Evolutionary conservation across 176 grass and related monocot genomes (phyloP).

Genomic region (Chloris gayana): DNA sequence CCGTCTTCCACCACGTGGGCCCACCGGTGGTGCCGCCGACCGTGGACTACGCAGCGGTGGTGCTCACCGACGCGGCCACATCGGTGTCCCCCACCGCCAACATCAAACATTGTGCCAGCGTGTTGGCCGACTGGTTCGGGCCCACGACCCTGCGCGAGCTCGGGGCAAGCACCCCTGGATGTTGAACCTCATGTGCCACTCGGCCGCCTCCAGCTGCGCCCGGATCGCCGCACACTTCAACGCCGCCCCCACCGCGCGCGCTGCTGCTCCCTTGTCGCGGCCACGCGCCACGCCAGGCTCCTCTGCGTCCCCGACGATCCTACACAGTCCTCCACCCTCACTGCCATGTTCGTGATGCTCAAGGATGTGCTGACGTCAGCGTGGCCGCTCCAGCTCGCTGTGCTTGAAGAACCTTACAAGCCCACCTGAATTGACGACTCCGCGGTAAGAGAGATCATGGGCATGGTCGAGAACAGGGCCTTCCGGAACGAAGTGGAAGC

Average conservation of each 20-base stretch:
- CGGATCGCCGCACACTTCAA: conserved; percentile 80
- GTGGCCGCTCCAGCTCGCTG: conserved; percentile 53
- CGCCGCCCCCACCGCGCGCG: conserved; percentile 43
- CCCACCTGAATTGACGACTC: conserved; percentile 65
- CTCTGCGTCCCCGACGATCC: no score
- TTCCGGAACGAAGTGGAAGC: conserved; percentile 80
- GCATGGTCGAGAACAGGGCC: conserved; percentile 58
- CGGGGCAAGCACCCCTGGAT: conserved; percentile 70
- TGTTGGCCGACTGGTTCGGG: conserved; percentile 78
- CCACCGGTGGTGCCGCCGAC: conserved; percentile 38
- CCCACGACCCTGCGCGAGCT: conserved; percentile 63
- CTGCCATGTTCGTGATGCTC: conserved; percentile 50
- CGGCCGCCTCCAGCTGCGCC: conserved; percentile 48
- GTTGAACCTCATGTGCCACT: conserved; percentile 76
- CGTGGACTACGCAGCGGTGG: conserved; percentile 59
- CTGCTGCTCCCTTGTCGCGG: conserved; percentile 72
- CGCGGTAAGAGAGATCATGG: conserved; percentile 50
- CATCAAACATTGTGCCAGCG: conserved; percentile 64
- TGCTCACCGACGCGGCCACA: conserved; percentile 55
- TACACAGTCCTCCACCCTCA: no score
- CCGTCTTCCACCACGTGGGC: conserved; percentile 65
- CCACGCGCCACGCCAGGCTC: conserved; percentile 50
- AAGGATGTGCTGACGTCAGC: conserved; percentile 66
- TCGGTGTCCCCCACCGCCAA: conserved; percentile 44
- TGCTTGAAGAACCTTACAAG: conserved; percentile 75